Conservation (phyloP, 2,329 filamentous ascomycete genomes). For the Sporothrix euskadiensis region DNA sequence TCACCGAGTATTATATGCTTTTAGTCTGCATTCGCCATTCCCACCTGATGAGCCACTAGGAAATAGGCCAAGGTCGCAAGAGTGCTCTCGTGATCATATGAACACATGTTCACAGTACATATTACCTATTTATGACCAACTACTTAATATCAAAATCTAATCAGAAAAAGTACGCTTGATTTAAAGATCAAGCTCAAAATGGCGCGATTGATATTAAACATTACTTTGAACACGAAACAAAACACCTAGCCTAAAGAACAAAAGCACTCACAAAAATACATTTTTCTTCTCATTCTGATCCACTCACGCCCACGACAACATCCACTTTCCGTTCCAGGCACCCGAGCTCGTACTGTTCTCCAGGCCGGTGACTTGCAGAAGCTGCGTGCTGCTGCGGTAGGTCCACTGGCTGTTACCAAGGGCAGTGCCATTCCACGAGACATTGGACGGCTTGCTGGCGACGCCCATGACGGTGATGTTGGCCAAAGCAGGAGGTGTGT, state of each 20-base stretch:
- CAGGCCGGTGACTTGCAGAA: conserved; percentile 54
- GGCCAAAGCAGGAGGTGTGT: conserved; percentile 46
- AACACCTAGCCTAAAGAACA: neutral
- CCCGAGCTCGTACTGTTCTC: conserved; percentile 51
- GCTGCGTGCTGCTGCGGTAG: conserved; percentile 50
- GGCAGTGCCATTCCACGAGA: conserved; percentile 53
- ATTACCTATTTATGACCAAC: conserved; percentile 10
- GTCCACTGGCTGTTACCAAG: conserved; percentile 48
- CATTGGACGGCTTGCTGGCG: conserved; percentile 41
- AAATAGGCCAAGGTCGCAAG: neutral
- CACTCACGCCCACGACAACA: conserved; percentile 51
- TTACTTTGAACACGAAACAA: neutral
- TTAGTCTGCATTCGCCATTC: neutral
- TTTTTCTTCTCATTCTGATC: neutral
- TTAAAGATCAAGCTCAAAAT: neutral
- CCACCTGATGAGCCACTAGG: neutral
- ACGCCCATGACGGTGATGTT: conserved; percentile 66
- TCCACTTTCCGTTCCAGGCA: conserved; percentile 61
- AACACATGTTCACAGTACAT: neutral
- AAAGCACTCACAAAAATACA: neutral
- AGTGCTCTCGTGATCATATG: neutral
- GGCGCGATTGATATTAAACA: neutral
- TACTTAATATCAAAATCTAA: neutral
- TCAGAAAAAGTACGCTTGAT: neutral
- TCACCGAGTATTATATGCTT: neutral